phyloP scores from a whole-genome alignment of 1,284 basidiomycete genomes.

The Irpex sp. region DNA sequence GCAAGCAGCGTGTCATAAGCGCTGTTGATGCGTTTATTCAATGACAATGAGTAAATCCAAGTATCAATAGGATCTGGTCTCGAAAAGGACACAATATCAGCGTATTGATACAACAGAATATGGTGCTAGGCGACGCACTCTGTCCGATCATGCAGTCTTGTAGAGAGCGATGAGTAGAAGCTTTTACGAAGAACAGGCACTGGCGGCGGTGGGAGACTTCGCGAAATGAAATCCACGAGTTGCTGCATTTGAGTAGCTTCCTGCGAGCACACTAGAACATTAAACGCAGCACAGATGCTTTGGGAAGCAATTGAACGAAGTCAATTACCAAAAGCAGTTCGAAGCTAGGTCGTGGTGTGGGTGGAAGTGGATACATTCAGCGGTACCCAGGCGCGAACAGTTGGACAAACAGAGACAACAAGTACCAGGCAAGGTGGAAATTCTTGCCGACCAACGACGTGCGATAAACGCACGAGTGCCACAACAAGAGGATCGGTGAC shows the following conservation, averaged over 20 bases:
- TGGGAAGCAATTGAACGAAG: neutral
- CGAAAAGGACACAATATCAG: neutral
- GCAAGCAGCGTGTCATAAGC: conserved; percentile 10
- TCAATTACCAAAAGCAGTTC: neutral
- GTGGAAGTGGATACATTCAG: neutral
- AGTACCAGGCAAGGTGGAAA: neutral
- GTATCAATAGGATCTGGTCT: neutral
- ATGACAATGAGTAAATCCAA: neutral
- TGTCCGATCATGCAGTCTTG: neutral
- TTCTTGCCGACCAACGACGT: neutral
- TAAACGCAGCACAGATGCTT: neutral
- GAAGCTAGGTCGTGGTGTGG: neutral
- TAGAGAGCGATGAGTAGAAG: neutral
- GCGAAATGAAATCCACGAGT: conserved; percentile 7
- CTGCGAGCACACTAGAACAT: neutral
- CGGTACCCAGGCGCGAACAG: neutral
- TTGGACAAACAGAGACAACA: neutral
- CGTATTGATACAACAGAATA: conserved; percentile 1
- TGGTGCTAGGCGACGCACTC: neutral
- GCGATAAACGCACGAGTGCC: neutral
- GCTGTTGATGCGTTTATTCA: neutral
- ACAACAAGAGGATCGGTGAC: neutral
- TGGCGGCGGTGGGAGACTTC: neutral
- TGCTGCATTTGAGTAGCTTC: neutral
- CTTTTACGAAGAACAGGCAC: neutral